Base-by-base conservation (phyloP, 2,329 filamentous ascomycete genomes). In the Ilyonectria destructans region DNA sequence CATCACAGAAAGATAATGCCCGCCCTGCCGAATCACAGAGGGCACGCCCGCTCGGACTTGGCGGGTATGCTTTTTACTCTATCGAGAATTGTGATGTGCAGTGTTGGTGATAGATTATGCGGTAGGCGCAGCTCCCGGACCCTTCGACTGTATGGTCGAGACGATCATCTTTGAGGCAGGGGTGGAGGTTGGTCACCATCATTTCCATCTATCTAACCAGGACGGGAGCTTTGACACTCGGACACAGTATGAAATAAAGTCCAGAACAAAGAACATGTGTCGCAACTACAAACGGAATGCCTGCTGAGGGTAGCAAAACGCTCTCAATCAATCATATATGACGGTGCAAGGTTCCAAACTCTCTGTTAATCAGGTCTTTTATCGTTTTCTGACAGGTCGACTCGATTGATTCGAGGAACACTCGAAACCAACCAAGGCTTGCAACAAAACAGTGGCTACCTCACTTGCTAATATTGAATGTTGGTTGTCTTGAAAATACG, bases 51-150 rank as follows among this genome's bases (percentile, higher is more conserved):
- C 54, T 56, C 58, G 49, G 43, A 59, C 35, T 66, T 68, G 52
- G 58, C 58, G 54, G 62, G 71, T 70, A 26, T 31, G 54, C 21
- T 49, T 62, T 58, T 63, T 58, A 61, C 61, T 64, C 23, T 55
- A 43, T 71, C 31, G 37, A 48, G 62, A 65, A 70, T 71, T 65
- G 40, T 65, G 56, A 69, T 59, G 62, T 49, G 49, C 59, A 65
- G 43, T 67, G 65, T 75, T 76, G 74, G 74, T 73, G 68, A 76
- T 70, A 65, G 59, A 65, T 48, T 68, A 59, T 66, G 70, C 64
- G 62, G 64, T 58, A 68, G 68, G 71, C 63, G 67, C 68, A 62
- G 26, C 26, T 71, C 57, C 49, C 58, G 49, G 45, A 29, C 62
- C 56, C 66, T 61, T 63, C 69, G 54, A 73, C 68, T 74, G 72